Evolutionary conservation across 73 alveolate species (phyloP).

Genomic region (Paramecium sonneborni): DNA sequence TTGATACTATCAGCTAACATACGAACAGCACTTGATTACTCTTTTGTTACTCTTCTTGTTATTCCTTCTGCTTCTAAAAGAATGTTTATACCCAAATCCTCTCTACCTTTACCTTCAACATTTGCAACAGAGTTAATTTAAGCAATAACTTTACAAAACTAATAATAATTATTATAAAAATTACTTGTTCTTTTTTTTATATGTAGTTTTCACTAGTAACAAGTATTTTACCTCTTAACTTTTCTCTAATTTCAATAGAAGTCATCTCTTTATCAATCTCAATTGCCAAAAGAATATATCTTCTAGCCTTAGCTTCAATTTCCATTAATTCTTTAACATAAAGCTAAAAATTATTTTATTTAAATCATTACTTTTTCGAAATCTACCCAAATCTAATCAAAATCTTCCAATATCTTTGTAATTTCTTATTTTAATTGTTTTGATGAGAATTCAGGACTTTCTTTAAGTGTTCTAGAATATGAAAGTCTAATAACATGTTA

Average conservation of each 20-base stretch:
- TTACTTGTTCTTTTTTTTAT: constrained; percentile 39
- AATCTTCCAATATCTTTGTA: constrained; percentile 58
- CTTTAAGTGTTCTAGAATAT: constrained; percentile 69
- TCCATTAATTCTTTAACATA: constrained; percentile 95
- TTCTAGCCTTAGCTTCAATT: constrained; percentile 94
- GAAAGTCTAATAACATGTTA: constrained; percentile 79
- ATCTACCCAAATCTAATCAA: constrained; percentile 69
- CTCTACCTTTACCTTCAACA: constrained; percentile 97
- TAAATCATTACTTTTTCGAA: constrained; percentile 72
- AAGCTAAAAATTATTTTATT: constrained; percentile 80
- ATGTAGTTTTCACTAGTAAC: constrained; percentile 70
- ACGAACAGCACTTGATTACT: constrained; percentile 84
- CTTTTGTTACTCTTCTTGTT: constrained; percentile 78
- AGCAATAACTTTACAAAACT: constrained; percentile 84
- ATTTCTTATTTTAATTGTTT: constrained; percentile 71
- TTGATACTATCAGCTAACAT: constrained; percentile 86
- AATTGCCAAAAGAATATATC: constrained; percentile 90
- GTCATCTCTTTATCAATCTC: constrained; percentile 91
- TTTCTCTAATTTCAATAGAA: constrained; percentile 87
- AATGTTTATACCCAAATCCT: constrained; percentile 88
- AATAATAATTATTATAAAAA: constrained; percentile 61
- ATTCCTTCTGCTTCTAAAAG: constrained; percentile 92
- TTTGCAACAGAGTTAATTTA: constrained; percentile 94
- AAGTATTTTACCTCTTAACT: constrained; percentile 84
- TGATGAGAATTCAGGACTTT: constrained; percentile 63